Base-by-base conservation (phyloP, 805 yeast species). In the Sugiyamaella qingdaonensis region DNA sequence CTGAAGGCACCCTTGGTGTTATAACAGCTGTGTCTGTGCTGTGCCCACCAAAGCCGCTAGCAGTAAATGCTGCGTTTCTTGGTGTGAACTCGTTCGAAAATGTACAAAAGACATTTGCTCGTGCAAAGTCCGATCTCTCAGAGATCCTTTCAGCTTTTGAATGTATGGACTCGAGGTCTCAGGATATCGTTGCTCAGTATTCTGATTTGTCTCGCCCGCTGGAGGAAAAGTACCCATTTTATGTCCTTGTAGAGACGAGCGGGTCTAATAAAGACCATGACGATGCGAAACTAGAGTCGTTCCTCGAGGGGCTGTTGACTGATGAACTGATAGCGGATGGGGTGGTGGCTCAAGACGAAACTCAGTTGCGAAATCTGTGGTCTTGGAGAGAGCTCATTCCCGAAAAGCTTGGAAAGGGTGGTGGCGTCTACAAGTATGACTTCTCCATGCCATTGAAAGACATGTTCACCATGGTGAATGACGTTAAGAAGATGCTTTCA, bases 381-480 rank as follows among this genome's bases (percentile, higher is more conserved):
- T 74, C 83, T 33, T 94, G 98, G 98, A 84, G 99, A 73, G 99
- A 94, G 72, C 79, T 85, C 57, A 82, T 92, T 58, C 89, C 97
- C 39, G 99, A 94, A 73, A 91, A 96, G 5, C 78, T 88, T 5
- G 85, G 87, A 48, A 77, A 80, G 55, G 82, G 77, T 35, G 98
- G 99, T 49, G 99, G 98, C 61, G 97, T 92, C 49, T 94, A 92
- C 76, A 94, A 94, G 73, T 94, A 94, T 66, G 99, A 94, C 63
- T 97, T 94, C 36, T 90, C 97, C 2, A 73, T 94, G 55, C 98
- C 98, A 34, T 77, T 94, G 59, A 75, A 79, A 18, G 88, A 83
- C 50, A 76, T 94, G 72, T 94, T 90, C 66, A 85, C 85, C 10
- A 73, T 94, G 49, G 96, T 92, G 19, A 86, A 82, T 46, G 95